phyloP scores from a whole-genome alignment of 2,329 filamentous ascomycete genomes.

The Cladosporium phlei region DNA sequence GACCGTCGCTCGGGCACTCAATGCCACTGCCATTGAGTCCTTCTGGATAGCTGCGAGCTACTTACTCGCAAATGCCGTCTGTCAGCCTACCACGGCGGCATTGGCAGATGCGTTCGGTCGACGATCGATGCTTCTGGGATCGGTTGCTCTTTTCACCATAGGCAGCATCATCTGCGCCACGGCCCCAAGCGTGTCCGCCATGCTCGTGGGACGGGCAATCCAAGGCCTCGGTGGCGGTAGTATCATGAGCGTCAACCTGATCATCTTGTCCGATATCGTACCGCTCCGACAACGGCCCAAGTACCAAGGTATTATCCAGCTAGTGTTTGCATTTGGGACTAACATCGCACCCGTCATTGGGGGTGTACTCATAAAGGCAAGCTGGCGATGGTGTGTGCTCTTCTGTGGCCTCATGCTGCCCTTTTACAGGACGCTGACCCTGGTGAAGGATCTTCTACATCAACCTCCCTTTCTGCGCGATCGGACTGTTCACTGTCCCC shows the following conservation, averaged over 20 bases:
- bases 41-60: conserved; percentile 51
- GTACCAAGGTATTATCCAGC: conserved; percentile 23
- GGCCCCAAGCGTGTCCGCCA: conserved; percentile 32
- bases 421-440: background rate
- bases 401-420: background rate
- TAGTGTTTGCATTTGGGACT: conserved; percentile 31
- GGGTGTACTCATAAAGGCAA: conserved; percentile 22
- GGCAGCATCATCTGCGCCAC: conserved; percentile 44
- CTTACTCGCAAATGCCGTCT: conserved; percentile 42
- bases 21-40: conserved; percentile 35
- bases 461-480: conserved; percentile 34
- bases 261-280: conserved; percentile 41
- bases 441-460: conserved; percentile 33
- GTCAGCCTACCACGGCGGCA: conserved; percentile 40
- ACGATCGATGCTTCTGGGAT: conserved; percentile 40
- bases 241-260: conserved; percentile 38
- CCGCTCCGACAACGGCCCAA: conserved; percentile 21
- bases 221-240: conserved; percentile 47
- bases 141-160: conserved; percentile 42
- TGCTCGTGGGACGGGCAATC: conserved; percentile 41
- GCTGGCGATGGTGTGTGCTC: conserved; percentile 30
- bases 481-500: conserved; percentile 29
- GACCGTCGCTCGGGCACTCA: conserved; percentile 34
- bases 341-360: conserved; percentile 34
- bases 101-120: conserved; percentile 48